Percentiles rank a stretch among this genome's conserved stretches.
phyloP scores from a whole-genome alignment of 2,329 filamentous ascomycete species.

The Curvularia sp. region DNA sequence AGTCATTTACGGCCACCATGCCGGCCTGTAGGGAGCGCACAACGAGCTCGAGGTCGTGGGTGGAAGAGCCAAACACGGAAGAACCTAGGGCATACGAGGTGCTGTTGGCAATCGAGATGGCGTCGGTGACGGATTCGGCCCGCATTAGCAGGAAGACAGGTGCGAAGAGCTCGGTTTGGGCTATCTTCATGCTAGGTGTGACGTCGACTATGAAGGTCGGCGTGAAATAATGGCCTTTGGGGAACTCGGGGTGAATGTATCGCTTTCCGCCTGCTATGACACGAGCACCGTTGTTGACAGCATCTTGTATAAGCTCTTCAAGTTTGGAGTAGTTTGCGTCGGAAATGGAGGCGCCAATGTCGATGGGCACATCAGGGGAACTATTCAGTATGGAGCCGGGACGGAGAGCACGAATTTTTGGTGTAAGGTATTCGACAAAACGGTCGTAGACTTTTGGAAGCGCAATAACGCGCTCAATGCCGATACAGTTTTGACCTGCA shows the following conservation, averaged over 20 bases:
- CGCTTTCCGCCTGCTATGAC: constrained; percentile 82
- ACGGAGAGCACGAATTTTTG: constrained; percentile 76
- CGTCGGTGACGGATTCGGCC: constrained; percentile 68
- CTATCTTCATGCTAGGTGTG: constrained; percentile 82
- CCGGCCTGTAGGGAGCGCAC: constrained; percentile 76
- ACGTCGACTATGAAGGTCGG: constrained; percentile 94
- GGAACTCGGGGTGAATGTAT: constrained; percentile 73
- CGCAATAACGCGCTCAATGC: constrained; percentile 90
- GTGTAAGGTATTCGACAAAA: constrained; percentile 73
- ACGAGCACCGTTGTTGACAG: constrained; percentile 78
- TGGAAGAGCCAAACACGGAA: constrained; percentile 77
- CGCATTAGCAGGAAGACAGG: constrained; percentile 88
- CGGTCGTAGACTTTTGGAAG: constrained; percentile 76
- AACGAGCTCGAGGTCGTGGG: constrained; percentile 68
- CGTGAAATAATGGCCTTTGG: constrained; percentile 86
- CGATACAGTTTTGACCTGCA: constrained; percentile 96
- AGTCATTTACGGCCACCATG: constrained; percentile 96
- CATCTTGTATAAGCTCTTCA: constrained; percentile 77
- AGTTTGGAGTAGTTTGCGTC: constrained; percentile 75
- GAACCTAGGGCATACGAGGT: constrained; percentile 87
- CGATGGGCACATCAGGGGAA: constrained; percentile 59
- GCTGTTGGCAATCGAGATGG: constrained; percentile 81
- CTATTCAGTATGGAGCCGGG: constrained; percentile 72
- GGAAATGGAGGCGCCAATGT: constrained; percentile 92
- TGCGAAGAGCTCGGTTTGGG: constrained; percentile 90